Percentiles rank a stretch among this genome's conserved stretches.
phyloP scores from a whole-genome alignment of 208 protist genomes.

The Crithidia sp. region DNA sequence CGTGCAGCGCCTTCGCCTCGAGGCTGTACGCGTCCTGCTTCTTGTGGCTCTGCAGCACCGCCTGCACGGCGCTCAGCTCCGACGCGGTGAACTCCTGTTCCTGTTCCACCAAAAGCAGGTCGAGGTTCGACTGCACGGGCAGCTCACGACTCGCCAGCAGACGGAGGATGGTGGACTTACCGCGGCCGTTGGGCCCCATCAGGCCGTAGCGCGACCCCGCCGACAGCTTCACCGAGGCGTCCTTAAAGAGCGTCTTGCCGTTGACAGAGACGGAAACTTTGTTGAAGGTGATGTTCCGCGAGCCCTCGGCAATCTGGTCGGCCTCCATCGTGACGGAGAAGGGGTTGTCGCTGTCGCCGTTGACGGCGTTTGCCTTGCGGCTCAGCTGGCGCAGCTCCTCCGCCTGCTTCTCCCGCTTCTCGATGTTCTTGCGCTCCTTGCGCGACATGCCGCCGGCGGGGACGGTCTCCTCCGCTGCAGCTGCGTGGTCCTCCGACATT shows the following conservation, averaged over 20 bases:
- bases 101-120: constrained; percentile 97
- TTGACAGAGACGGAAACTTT: constrained; percentile 87
- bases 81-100: constrained; percentile 94
- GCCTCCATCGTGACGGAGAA: constrained; percentile 82
- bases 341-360: constrained; percentile 74
- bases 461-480: constrained; percentile 4
- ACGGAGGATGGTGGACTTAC: constrained; percentile 95
- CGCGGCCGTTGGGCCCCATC: constrained; percentile 96
- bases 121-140: constrained; percentile 91
- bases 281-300: constrained; percentile 86
- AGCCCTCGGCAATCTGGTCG: constrained; percentile 62
- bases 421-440: constrained; percentile 73
- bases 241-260: constrained; percentile 84
- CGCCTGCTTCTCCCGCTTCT: constrained; percentile 61
- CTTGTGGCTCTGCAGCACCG: constrained; percentile 92
- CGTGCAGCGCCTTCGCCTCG: constrained; percentile 75
- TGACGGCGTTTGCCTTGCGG: constrained; percentile 64
- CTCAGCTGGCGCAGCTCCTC: constrained; percentile 64
- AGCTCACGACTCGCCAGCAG: constrained; percentile 82
- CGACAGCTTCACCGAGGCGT: constrained; percentile 79
- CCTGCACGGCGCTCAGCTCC: constrained; percentile 78
- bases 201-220: constrained; percentile 94
- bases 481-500: constrained; percentile 10
- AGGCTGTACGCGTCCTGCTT: constrained; percentile 83
- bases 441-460: constrained; percentile 38